Evolutionary conservation across 2,329 filamentous ascomycete species (phyloP), one percentile per base, ranked within the genome.

Genomic region (Ramularia endophylla): DNA sequence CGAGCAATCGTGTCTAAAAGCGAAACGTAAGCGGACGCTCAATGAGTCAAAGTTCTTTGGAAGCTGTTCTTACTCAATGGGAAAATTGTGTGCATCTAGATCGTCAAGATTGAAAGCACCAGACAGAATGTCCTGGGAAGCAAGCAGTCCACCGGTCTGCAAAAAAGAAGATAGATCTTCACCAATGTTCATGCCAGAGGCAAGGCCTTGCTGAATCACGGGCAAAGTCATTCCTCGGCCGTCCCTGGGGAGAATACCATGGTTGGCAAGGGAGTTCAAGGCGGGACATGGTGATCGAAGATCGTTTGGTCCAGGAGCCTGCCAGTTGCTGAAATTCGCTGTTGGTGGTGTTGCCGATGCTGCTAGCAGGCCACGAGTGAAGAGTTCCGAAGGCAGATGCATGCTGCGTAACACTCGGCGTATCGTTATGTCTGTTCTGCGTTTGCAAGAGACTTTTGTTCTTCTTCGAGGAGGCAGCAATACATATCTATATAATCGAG

Each of bases 1-100:
- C 12, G 51, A 54, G 15, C 47, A 57, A 40, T 63, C 60, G 46
- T 64, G 59, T 47, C 65, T 62, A 40, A 64, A 64, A 11, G 57
- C 11, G 11, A 25, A 25, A 25, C 11, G 11, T 25, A 25, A 25
- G 22, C 11, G 12, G 12, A 25, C 6, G 22, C 22, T 25, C 6
- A 6, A 25, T n/a, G n/a, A n/a, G n/a, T n/a, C n/a, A 25, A 6
- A 25, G 11, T 25, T 11, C 22, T 25, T 25, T 25, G 11, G 22
- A 25, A n/a, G n/a, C n/a, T n/a, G n/a, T n/a, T n/a, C 22, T 25
- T 25, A 25, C 22, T 25, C 22, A 38, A 64, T 64, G 9, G 57
- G 52, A 31, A 58, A 59, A 45, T 63, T 59, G 46, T 65, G 56
- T 29, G 51, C 40, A 32, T 54, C 50, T 2, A 59, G 42, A 34